Base-by-base conservation (phyloP, 2,329 filamentous ascomycete genomes). In the Talaromyces sp. region DNA sequence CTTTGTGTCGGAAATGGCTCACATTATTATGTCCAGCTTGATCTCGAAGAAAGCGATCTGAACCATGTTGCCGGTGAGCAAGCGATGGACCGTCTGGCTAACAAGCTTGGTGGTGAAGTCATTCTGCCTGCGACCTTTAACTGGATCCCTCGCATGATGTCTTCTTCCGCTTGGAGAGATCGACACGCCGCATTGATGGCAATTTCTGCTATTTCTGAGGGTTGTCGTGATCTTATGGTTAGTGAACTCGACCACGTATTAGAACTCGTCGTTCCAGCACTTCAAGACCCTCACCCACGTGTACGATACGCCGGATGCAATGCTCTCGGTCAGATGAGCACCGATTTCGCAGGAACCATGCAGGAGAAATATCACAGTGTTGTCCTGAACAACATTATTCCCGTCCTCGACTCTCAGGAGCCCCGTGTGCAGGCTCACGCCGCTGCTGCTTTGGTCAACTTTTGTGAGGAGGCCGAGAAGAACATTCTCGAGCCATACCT, bases 251-350 rank as follows among this genome's bases (percentile, higher is more conserved):
- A 92, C 74, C 92, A 97, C 72, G 93, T 99, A 24, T 83, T 99
- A 54, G 91, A 96, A 65, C 83, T 99, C 59, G 93, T 99, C n/a
- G 86, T 97, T 55, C 94, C 94, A 17, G 90, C 93, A 38, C 83
- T 99, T 38, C 87, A 88, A 68, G 93, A 99, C 71, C 84, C 89
- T 43, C 94, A 99, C 72, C 90, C 94, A 46, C 90, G 94, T 71
- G 94, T 99, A 59, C 88, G 93, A 69, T 99, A 95, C 88, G 94
- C 94, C 57, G 94, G 92, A 35, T 99, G 94, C 80, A 97, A 99
- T 72, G 94, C 94, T 48, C 84, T 99, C n/a, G 94, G 94, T 29
- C 94, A 99, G 76, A 99, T 99, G 94, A 97, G 93, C 79, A 99
- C 94, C 32, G 94, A 99, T 72, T 99, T 99, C 74, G 93, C 95